These are phyloP conservation scores for Ogataea polymorpha DNA, from an alignment of 805 yeast species.

Conservation along the genomic window DNA sequence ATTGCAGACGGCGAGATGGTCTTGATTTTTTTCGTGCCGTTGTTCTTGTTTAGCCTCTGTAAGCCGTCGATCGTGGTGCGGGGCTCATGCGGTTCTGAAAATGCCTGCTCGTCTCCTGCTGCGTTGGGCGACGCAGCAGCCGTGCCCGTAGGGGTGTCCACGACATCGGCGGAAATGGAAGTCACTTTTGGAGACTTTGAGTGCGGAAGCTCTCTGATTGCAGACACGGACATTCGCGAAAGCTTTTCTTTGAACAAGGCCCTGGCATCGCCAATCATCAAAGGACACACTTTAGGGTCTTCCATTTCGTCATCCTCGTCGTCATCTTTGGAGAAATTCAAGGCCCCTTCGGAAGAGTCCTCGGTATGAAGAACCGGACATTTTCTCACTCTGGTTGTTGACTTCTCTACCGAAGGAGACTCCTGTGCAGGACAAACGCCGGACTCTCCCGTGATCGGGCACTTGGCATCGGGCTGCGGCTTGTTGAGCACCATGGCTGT, in stretches of 20 bases:
- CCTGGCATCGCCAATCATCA: conserved; percentile 45
- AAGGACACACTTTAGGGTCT: conserved; percentile 41
- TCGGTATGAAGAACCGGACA: conserved; percentile 30
- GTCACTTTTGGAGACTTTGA: conserved; percentile 24
- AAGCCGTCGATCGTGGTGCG: conserved; percentile 8
- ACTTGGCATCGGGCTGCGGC: conserved; percentile 8
- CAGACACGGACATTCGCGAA: conserved; percentile 31
- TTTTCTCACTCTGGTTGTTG: conserved; percentile 16
- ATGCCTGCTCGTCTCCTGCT: not conserved
- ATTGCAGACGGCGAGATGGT: conserved; percentile 33
- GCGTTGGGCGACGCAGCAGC: not conserved
- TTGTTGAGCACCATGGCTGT: conserved; percentile 21
- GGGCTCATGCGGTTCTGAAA: not conserved
- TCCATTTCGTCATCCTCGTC: conserved; percentile 28
- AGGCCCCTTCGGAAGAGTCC: conserved; percentile 1
- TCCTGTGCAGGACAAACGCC: conserved; percentile 25
- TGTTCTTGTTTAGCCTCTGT: conserved; percentile 14
- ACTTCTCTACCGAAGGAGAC: conserved; percentile 1
- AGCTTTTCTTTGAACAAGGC: conserved; percentile 35
- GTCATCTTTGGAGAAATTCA: conserved; percentile 10
- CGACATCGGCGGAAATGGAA: conserved; percentile 25
- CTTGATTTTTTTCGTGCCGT: conserved; percentile 22
- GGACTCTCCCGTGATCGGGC: conserved; percentile 26
- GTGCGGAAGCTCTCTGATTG: conserved; percentile 26
- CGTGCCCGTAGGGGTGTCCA: conserved; percentile 11